These are phyloP conservation scores for Cyclotella kingstonii DNA, from an alignment of 108 stramenopile species.

Conservation along the genomic window DNA sequence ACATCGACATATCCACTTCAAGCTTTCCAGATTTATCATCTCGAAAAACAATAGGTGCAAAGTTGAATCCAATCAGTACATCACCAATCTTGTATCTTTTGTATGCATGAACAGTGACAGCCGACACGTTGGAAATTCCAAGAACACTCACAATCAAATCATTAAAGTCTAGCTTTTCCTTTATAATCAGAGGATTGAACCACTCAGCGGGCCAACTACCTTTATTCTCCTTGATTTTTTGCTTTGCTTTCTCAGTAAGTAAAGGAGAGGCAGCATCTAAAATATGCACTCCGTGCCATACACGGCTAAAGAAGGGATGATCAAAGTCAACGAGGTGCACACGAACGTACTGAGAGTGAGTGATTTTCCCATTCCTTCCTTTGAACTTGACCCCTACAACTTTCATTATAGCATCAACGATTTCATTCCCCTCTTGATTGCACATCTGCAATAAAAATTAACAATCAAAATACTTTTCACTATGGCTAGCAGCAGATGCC, in stretches of 20 bases:
- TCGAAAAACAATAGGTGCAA: constrained; percentile 32
- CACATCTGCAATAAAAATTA: constrained; percentile 35
- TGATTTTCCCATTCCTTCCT: constrained; percentile 8
- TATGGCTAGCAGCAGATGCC: no score
- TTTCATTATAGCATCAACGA: constrained; percentile 77
- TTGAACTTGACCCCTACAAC: constrained; percentile 52
- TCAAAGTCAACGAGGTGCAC: constrained; percentile 16
- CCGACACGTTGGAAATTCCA: constrained; percentile 26
- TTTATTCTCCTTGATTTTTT: constrained; percentile 8
- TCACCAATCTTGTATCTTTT: constrained; percentile 17
- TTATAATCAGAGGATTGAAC: constrained; percentile 21
- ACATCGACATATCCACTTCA: constrained; percentile 22
- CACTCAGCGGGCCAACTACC: constrained; percentile 33
- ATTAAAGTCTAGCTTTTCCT: constrained; percentile 24
- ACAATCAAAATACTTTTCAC: not conserved
- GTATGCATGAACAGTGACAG: constrained; percentile 14
- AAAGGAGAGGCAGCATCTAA: constrained; percentile 29
- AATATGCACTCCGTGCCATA: constrained; percentile 39
- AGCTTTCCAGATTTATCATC: constrained; percentile 8
- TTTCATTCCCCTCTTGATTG: constrained; percentile 61
- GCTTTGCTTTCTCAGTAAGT: constrained; percentile 23
- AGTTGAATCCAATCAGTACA: constrained; percentile 38
- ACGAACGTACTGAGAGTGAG: constrained; percentile 32
- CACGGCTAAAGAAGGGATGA: constrained; percentile 40
- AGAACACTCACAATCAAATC: constrained; percentile 22